A percentile compares a stretch with the other conserved stretches of the same genome.
Conservation (phyloP, 768 basidiomycete genomes). For the Collybiopsis confluens region DNA sequence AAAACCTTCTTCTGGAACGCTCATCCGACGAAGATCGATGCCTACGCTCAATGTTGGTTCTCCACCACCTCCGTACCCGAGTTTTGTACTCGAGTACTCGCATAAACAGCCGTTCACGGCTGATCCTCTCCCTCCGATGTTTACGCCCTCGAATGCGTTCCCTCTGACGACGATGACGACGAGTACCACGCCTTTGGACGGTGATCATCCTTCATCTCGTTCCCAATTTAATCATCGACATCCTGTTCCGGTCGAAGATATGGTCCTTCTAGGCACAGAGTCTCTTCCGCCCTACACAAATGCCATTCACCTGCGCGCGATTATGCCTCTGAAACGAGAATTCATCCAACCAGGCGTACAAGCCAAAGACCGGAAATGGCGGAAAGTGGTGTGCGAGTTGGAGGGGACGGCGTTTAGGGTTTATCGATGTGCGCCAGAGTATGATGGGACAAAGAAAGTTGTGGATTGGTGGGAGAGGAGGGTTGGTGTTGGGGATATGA, state of each 20-base stretch:
- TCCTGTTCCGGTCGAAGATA: no score
- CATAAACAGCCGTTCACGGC: background rate
- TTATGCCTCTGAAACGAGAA: constrained; percentile 91
- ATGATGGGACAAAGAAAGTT: constrained; percentile 47
- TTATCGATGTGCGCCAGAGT: constrained; percentile 47
- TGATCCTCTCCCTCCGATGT: constrained; percentile 9
- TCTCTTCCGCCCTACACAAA: constrained; percentile 79
- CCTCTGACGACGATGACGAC: no score
- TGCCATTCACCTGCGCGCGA: constrained; percentile 70
- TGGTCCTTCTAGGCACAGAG: no score
- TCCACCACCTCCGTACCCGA: constrained; percentile 68
- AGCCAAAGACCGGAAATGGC: constrained; percentile 90
- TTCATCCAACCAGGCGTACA: constrained; percentile 82
- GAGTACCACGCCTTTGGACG: no score
- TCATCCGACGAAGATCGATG: constrained; percentile 65
- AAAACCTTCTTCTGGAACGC: constrained; percentile 25
- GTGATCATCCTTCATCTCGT: no score
- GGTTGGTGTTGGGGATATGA: constrained; percentile 68
- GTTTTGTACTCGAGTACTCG: constrained; percentile 27
- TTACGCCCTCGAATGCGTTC: no score
- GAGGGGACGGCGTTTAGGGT: constrained; percentile 89
- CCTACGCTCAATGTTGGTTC: constrained; percentile 58
- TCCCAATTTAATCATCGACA: no score
- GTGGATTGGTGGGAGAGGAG: constrained; percentile 78
- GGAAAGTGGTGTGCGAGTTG: constrained; percentile 79